Evolutionary conservation across 306 rosid genomes (phyloP).

Genomic region (Sicyos edulis): DNA sequence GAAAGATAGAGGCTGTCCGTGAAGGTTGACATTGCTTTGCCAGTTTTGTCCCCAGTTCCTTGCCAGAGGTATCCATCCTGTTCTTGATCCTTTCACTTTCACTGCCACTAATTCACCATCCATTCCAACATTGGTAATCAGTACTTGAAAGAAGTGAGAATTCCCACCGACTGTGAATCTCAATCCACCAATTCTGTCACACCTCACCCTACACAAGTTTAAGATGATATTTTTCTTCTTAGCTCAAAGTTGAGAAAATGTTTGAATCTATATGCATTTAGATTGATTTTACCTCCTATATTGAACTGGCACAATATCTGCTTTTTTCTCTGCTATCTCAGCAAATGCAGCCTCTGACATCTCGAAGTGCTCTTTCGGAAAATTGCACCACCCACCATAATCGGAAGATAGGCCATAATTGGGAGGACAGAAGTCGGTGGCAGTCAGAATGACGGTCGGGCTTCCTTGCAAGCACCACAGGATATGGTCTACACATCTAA

Average conservation of each 20-base stretch:
- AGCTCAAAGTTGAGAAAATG: background rate
- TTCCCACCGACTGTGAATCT: slow-evolving; percentile 71
- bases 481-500: slow-evolving; percentile 91
- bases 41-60: slow-evolving; percentile 91
- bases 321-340: slow-evolving; percentile 69
- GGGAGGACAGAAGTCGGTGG: slow-evolving; percentile 94
- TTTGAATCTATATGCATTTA: background rate
- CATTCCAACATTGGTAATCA: slow-evolving; percentile 71
- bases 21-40: slow-evolving; percentile 77
- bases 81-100: slow-evolving; percentile 91
- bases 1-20: slow-evolving; percentile 78
- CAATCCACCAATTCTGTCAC: slow-evolving; percentile 71
- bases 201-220: slow-evolving; percentile 63
- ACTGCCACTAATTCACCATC: slow-evolving; percentile 87
- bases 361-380: slow-evolving; percentile 88
- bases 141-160: slow-evolving; percentile 61
- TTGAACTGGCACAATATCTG: slow-evolving; percentile 88
- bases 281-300: slow-evolving; percentile 60
- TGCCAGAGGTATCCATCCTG: slow-evolving; percentile 94
- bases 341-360: slow-evolving; percentile 78
- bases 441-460: slow-evolving; percentile 75
- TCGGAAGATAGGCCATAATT: slow-evolving; percentile 76
- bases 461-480: slow-evolving; percentile 89
- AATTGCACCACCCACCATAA: slow-evolving; percentile 98
- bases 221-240: slow-evolving; percentile 15